Evolutionary conservation across 208 protist genomes (phyloP).

Genomic region (Strigomonas culicis): DNA sequence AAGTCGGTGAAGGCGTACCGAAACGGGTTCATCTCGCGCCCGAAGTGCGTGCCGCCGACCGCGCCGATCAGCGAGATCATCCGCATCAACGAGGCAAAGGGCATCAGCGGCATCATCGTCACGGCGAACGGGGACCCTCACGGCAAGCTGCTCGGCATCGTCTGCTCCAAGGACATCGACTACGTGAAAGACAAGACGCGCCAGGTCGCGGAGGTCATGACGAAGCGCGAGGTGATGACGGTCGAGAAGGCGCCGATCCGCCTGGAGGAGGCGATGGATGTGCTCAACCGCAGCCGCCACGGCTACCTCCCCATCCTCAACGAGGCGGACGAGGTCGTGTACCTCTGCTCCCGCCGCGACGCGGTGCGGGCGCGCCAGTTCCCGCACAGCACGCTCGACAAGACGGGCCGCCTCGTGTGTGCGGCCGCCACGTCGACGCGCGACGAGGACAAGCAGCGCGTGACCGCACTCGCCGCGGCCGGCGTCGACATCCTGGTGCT

Average conservation of each 20-base stretch:
- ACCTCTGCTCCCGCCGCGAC: constrained; percentile 88
- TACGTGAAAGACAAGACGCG: constrained; percentile 91
- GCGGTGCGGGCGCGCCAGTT: constrained; percentile 76
- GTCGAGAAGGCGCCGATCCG: constrained; percentile 79
- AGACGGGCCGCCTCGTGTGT: constrained; percentile 67
- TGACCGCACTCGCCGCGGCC: constrained; percentile 73
- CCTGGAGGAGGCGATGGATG: constrained; percentile 94
- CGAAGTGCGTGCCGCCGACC: constrained; percentile 85
- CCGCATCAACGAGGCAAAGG: constrained; percentile 89
- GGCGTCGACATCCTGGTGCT: constrained; percentile 94
- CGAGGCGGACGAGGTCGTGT: constrained; percentile 87
- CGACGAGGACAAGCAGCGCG: constrained; percentile 84
- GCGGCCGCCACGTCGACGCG: constrained; percentile 93
- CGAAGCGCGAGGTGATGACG: constrained; percentile 70
- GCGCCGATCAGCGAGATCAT: constrained; percentile 87
- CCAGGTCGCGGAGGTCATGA: constrained; percentile 86
- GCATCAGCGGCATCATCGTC: constrained; percentile 97
- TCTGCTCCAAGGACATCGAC: constrained; percentile 97
- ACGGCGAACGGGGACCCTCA: constrained; percentile 93
- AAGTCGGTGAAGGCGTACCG: constrained; percentile 95
- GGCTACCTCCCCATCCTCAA: constrained; percentile 97
- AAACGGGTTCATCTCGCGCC: constrained; percentile 97
- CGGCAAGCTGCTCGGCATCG: constrained; percentile 95
- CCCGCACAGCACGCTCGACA: constrained; percentile 83
- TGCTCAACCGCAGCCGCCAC: constrained; percentile 91